A percentile compares a stretch with the other conserved stretches of the same genome.
Evolutionary conservation across 2,329 filamentous ascomycete genomes (phyloP).

Genomic region (Apiospora phragmitis): DNA sequence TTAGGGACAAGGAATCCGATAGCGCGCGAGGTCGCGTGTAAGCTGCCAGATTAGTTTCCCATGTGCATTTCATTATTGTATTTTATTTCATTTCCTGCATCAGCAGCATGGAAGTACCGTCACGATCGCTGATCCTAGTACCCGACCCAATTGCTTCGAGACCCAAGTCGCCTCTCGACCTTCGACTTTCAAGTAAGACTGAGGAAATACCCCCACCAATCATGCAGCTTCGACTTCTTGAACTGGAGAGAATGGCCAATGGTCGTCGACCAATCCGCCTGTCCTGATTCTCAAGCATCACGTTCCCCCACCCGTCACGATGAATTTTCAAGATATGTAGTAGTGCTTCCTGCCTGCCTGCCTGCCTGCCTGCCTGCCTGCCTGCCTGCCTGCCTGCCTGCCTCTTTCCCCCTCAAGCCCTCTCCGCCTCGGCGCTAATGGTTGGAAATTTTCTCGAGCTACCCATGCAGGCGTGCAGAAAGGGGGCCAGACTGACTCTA

Average conservation of each 20-base stretch:
- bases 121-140: background rate
- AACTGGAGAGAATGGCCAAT: background rate
- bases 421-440: background rate
- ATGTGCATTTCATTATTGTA: background rate
- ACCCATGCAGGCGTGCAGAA: slow-evolving; percentile 2
- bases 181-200: background rate
- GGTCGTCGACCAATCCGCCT: background rate
- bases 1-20: background rate
- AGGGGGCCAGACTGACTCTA: background rate
- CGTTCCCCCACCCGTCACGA: background rate
- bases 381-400: too few relatives aligned
- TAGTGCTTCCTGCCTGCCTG: background rate
- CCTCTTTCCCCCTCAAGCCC: background rate
- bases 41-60: slow-evolving; percentile 3
- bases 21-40: background rate
- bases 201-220: background rate
- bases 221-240: background rate
- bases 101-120: background rate
- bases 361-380: too few relatives aligned
- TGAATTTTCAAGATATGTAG: background rate
- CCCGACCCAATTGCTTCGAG: background rate
- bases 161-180: background rate
- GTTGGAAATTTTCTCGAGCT: background rate
- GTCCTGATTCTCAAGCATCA: background rate
- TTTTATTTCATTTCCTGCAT: background rate